Evolutionary conservation across 495 filamentous ascomycete species (phyloP), one percentile per base, ranked within the genome.

Genomic region (Halenospora varia): DNA sequence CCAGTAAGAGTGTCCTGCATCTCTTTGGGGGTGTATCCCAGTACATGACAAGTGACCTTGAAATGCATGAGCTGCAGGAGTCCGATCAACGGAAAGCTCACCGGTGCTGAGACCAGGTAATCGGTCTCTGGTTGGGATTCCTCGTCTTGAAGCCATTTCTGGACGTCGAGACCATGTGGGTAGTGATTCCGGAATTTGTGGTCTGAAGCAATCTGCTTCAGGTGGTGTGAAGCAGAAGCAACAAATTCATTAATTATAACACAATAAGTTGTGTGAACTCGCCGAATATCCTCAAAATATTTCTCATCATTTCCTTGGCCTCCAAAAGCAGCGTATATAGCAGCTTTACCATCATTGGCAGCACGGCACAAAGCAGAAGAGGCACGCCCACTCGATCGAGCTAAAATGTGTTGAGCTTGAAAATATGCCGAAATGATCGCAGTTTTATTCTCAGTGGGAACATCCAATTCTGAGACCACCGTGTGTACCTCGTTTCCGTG

Each of bases 251-350:
- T 20, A 9, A 35, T 6, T 6, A 24, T 24, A 24, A 8, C 25
- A 23, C 50, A 84, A 69, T 97, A 97, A 9, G 89, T 94, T 47
- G 77, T 82, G 73, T 90, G 93, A 26, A 97, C 77, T 68, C 92
- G 85, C 29, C 92, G 83, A 44, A 97, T 79, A 73, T 96, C 92
- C 52, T 96, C 91, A 67, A 97, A 97, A 73, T 97, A 97, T 70
- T 97, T 92, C 68, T 96, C 90, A 55, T 96, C 96, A 70, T 96
- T 97, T 51, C 93, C 93, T 69, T 97, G 93, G 11, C 93, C 93
- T 41, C 93, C 93, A 62, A 96, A 96, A 53, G 97, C 88, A 42
- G 84, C 88, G 74, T 94, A 97, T 44, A 97, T 77, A 53, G 73
- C 80, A 4, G 90, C 92, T 25, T 80, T 78, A 26, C 78, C 81